Evolutionary conservation across 2,329 filamentous ascomycete genomes (phyloP), one percentile per base, ranked within the genome.

Genomic region (Ustulina deusta): DNA sequence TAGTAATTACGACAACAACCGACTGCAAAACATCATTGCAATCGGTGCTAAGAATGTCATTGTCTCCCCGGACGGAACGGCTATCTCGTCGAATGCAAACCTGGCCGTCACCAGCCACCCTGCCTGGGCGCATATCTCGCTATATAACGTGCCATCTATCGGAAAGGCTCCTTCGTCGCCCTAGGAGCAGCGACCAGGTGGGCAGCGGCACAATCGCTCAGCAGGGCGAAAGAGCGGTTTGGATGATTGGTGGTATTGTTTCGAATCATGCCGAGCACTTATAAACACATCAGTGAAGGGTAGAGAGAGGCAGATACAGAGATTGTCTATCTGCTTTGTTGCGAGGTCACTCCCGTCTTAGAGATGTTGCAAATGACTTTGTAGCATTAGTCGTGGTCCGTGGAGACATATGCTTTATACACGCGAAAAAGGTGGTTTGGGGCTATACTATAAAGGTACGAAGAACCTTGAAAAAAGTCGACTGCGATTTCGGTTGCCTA

Each of bases 31-130:
- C 17, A 10, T 68, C 22, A 32, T 65, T 3, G 38, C 61, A 2
- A 65, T 68, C 29, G 65, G 65, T 15, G 65, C 61, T 36, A 68
- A 68, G 61, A 61, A 68, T 56, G 61, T 68, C 7, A 46, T 59
- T 11, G 65, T 68, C 29, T 60, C 62, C 2, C 38, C 42, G 17
- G 34, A 27, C 22, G 61, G 57, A 5, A 2, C 34, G 11, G 57
- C 34, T 10, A 57, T 61, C 22, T 20, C 63, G 32, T 61, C 63
- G 4, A 13, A 40, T 22, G 46, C 63, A 11, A 65, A 65, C 25
- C 51, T 49, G 17, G 57, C 56, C 25, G 58, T 65, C 49, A 61
- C 48, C n/a, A 44, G 32, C 17, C 63, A 65, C 25, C 63, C 63
- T 0, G 7, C 36, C 13, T 65, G 63, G 63, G 48, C 63, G 4